phyloP scores from a whole-genome alignment of 495 filamentous ascomycete species.

The Daldinia decipiens region DNA sequence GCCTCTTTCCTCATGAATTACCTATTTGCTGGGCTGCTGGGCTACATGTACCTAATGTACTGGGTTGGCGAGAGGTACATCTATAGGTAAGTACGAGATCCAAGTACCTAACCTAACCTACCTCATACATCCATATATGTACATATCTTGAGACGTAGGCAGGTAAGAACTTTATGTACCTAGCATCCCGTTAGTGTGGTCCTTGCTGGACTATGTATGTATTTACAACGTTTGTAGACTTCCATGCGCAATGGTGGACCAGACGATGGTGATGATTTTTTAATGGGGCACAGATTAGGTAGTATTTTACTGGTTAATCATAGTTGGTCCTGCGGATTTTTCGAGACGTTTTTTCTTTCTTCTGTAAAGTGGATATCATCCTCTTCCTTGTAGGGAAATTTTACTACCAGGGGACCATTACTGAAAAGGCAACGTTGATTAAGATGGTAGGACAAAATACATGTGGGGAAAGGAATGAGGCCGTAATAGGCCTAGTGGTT shows the following conservation, averaged over 20 bases:
- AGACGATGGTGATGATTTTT: conserved; percentile 30
- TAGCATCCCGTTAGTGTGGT: conserved; percentile 30
- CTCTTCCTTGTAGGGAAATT: conserved; percentile 35
- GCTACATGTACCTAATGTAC: not conserved
- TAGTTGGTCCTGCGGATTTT: conserved; percentile 35
- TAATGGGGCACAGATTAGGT: conserved; percentile 40
- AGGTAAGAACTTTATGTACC: not conserved
- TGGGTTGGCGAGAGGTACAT: not conserved
- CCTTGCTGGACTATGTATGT: conserved; percentile 16
- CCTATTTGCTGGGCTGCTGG: not conserved
- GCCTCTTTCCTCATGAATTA: conserved; percentile 9
- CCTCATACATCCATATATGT: not conserved
- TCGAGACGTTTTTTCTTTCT: conserved; percentile 14
- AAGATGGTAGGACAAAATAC: conserved; percentile 25
- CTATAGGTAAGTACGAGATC: conserved; percentile 4
- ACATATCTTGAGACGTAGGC: not conserved
- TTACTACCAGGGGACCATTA: conserved; percentile 18
- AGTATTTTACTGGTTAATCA: conserved; percentile 30
- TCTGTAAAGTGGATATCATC: conserved; percentile 17
- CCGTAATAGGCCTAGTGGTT: conserved; percentile 15
- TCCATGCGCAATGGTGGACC: conserved; percentile 19
- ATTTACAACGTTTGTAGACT: conserved; percentile 5
- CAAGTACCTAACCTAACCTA: not conserved
- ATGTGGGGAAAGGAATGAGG: conserved; percentile 21
- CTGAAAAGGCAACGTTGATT: conserved; percentile 28